phyloP scores from a whole-genome alignment of 2,329 filamentous ascomycete species.

The Monilinia polystroma region DNA sequence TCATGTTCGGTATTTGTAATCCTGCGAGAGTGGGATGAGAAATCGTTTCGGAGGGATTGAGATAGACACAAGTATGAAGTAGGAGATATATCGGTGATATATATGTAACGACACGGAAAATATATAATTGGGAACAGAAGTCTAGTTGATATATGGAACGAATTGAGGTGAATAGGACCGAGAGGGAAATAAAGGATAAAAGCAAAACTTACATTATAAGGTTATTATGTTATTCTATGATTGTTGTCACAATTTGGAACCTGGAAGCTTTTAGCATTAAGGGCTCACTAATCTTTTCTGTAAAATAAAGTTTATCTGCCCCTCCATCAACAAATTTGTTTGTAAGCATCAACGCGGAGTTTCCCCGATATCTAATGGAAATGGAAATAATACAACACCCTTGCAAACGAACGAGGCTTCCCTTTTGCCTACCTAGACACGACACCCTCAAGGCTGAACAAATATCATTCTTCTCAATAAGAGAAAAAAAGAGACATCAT shows the following conservation, averaged over 20 bases:
- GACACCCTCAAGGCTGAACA: slow-evolving; percentile 21
- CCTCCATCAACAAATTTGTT: slow-evolving; percentile 17
- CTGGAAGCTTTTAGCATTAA: background rate
- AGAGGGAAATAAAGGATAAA: slow-evolving; percentile 13
- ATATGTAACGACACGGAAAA: background rate
- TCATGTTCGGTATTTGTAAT: slow-evolving; percentile 47
- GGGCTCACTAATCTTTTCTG: slow-evolving; percentile 1
- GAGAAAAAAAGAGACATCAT: slow-evolving; percentile 1
- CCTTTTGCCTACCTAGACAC: background rate
- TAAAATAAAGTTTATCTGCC: slow-evolving; percentile 5
- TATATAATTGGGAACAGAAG: background rate
- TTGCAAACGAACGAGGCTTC: background rate
- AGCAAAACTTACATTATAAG: background rate
- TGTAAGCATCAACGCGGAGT: slow-evolving; percentile 12
- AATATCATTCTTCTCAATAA: background rate
- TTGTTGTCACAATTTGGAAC: slow-evolving; percentile 11
- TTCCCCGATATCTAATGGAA: background rate
- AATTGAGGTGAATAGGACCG: background rate
- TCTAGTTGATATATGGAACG: background rate
- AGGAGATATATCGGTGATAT: background rate
- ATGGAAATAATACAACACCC: too few species aligned
- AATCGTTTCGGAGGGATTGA: background rate
- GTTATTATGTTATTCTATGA: slow-evolving; percentile 16
- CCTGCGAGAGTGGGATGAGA: slow-evolving; percentile 16
- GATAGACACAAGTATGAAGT: background rate